Evolutionary conservation across 192 early-diverging fungal genomes (phyloP).

Genomic region (Linnemannia hyalina): DNA sequence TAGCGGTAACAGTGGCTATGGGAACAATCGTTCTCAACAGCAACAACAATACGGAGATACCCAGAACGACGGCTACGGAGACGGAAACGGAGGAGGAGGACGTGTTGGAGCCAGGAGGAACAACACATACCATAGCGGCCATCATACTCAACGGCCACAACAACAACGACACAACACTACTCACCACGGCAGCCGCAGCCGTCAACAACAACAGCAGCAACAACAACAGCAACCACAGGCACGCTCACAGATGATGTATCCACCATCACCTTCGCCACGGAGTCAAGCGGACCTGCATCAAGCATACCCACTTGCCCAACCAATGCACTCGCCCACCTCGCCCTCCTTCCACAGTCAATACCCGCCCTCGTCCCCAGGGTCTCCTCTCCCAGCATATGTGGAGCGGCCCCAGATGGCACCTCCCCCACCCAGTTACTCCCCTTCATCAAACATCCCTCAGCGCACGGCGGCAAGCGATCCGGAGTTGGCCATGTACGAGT

Average conservation of each 20-base stretch:
- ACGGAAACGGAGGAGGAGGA: conserved; percentile 9
- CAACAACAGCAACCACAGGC: conserved; percentile 18
- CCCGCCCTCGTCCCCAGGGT: conserved; percentile 35
- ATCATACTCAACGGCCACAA: conserved; percentile 15
- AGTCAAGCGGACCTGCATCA: conserved; percentile 34
- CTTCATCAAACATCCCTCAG: neutral
- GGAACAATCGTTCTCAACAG: conserved; percentile 7
- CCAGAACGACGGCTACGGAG: neutral
- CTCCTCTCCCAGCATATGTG: conserved; percentile 41
- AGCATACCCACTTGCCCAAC: conserved; percentile 29
- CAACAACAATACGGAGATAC: conserved; percentile 7
- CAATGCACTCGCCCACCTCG: conserved; percentile 48
- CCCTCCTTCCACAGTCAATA: conserved; percentile 39
- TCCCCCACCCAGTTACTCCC: conserved; percentile 38
- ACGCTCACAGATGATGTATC: conserved; percentile 33
- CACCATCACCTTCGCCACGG: conserved; percentile 24
- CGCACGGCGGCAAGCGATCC: conserved; percentile 29
- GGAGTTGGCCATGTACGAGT: conserved; percentile 45
- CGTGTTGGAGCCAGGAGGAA: conserved; percentile 35
- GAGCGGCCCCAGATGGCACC: conserved; percentile 35
- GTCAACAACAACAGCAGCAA: conserved; percentile 12
- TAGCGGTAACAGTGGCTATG: neutral
- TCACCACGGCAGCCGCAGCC: conserved; percentile 6
- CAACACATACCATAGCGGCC: conserved; percentile 37
- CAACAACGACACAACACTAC: conserved; percentile 33